Evolutionary conservation across 129 eudicot genomes (phyloP), one percentile per base, ranked within the genome.

Genomic region (Flaveria robusta): DNA sequence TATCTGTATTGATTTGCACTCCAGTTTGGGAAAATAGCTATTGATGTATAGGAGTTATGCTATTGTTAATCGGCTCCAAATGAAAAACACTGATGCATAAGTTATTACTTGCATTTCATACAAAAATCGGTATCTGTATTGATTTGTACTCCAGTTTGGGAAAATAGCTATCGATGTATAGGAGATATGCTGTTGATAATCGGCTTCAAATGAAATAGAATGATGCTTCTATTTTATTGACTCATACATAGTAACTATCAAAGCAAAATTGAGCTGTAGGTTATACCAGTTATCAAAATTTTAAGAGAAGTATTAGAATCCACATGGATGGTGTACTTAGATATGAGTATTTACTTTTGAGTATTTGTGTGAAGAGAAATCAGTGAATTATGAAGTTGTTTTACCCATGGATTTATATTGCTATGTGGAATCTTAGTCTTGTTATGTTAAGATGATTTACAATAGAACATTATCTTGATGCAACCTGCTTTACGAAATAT

Each of bases 401-500:
- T 16, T 43, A 4, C 60, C 20, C 15, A 16, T 19, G 56, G 56
- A 5, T 67, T 23, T 69, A 52, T 43, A 18, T 43, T 77, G 70
- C 22, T 55, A 29, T 24, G 22, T 24, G 46, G 81, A 54, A 67
- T 72, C 29, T 74, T 49, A 31, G 63, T 19, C 12, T 75, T 8
- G 24, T 49, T 19, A 13, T 15, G 5, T 37, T 18, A 5, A 19
- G 8, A 52, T 56, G 51, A 27, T 69, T 18, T 55, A 69, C 41
- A 0, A 39, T 55, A 20, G 77, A 42, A 47, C 9, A 50, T 20
- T 70, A 69, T 70, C 13, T 3, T 26, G 75, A n/a, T 77, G 50
- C 81, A 20, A 68, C 31, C 24, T 78, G 70, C 46, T 45, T 46
- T 59, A 77, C 69, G 27, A 26, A 19, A 59, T 45, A 26, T 66